Base-by-base conservation (phyloP, 2,329 filamentous ascomycete genomes). In the Pestalotiopsis sp. region DNA sequence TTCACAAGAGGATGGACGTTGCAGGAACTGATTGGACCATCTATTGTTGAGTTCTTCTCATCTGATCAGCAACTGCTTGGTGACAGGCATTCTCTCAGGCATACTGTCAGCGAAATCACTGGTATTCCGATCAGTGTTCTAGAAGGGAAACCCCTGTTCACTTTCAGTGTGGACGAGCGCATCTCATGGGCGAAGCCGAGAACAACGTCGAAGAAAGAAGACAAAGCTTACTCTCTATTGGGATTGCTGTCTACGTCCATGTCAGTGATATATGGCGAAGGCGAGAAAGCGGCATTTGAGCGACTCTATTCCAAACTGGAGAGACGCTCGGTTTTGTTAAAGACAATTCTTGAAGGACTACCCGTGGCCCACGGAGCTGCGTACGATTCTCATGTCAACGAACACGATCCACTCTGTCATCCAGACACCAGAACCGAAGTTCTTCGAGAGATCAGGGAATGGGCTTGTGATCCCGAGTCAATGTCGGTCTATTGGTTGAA, bases 331-430 rank as follows among this genome's bases (percentile, higher is more conserved):
- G 7, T 2, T 3, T 24, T n/a, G 59, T 22, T n/a, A 24, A 24
- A 17, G 17, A 62, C 6, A 24, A 17, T 7, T 7, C 30, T 62
- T 20, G 59, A 14, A 13, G 39, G 35, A 26, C 60, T 63, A 22
- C 60, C 60, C 26, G 35, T 63, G 2, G 60, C 60, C 7, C 1
- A 24, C 3, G 60, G 60, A 11, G 60, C 60, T 64, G 3, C 20
- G 2, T 55, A 9, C 44, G 35, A 68, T 60, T 30, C 81, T 0
- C 71, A 75, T 22, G 71, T 69, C 4, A 73, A 81, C 40, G 74
- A 78, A 57, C 73, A 77, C 57, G 74, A 78, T 52, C 66, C 77
- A 3, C 73, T 67, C 20, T 82, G 78, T 60, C 71, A 75, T 3
- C 69, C 67, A 35, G 69, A 69, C 24, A 82, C 79, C 1, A 73